Conservation (phyloP, 805 yeast genomes). For the Metschnikowia lochheadii region DNA sequence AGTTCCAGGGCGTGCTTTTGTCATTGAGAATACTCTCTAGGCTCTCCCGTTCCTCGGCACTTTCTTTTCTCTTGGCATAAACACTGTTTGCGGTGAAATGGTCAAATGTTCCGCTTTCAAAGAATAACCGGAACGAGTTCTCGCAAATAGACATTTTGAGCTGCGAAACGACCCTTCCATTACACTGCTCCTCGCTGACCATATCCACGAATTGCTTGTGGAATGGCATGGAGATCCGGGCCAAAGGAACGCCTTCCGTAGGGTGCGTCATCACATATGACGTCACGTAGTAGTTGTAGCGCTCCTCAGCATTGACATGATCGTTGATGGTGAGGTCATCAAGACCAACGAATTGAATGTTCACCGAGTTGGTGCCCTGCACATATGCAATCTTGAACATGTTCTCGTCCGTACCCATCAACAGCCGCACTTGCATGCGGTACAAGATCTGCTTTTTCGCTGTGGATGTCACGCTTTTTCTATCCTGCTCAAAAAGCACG, state of each 20-base stretch:
- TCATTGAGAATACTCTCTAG: conserved; percentile 45
- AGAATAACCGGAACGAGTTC: conserved; percentile 74
- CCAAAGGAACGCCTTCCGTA: conserved; percentile 88
- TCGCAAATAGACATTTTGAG: conserved; percentile 75
- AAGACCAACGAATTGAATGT: conserved; percentile 77
- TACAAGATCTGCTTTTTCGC: conserved; percentile 86
- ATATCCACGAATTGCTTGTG: conserved; percentile 54
- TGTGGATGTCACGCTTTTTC: conserved; percentile 58
- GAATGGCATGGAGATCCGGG: conserved; percentile 75
- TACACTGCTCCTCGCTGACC: conserved; percentile 52
- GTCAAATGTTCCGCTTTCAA: conserved; percentile 76
- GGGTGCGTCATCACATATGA: conserved; percentile 93
- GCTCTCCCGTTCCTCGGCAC: conserved; percentile 29
- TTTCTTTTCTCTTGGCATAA: conserved; percentile 36
- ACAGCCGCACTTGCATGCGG: conserved; percentile 78
- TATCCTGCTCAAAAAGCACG: conserved; percentile 76
- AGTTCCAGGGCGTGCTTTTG: conserved; percentile 51
- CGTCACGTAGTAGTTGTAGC: conserved; percentile 91
- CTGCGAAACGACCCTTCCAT: conserved; percentile 64
- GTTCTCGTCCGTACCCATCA: conserved; percentile 79
- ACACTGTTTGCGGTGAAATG: conserved; percentile 63
- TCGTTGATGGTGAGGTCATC: conserved; percentile 78
- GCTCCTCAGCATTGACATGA: conserved; percentile 71
- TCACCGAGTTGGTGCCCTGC: conserved; percentile 47
- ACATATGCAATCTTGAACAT: conserved; percentile 84